phyloP scores from a whole-genome alignment of 768 basidiomycete species.

The Infundibulicybe gibba region DNA sequence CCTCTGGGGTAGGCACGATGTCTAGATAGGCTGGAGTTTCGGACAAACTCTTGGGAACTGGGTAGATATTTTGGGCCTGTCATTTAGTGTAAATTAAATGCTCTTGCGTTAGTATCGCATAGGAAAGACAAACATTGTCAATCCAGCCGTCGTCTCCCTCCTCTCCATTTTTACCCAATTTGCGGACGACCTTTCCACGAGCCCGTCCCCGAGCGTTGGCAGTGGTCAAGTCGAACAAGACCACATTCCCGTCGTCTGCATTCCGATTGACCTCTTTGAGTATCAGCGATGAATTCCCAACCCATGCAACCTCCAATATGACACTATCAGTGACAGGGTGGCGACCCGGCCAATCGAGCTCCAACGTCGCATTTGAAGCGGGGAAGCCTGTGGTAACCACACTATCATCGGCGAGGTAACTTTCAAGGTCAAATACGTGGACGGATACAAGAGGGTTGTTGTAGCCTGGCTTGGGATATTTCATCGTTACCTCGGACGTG shows the following conservation, averaged over 20 bases:
- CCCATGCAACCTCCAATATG: conserved; percentile 84
- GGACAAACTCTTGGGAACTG: conserved; percentile 45
- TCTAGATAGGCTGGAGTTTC: conserved; percentile 78
- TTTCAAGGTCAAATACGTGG: conserved; percentile 75
- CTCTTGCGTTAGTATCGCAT: not conserved
- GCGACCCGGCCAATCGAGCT: conserved; percentile 64
- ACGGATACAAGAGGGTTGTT: conserved; percentile 83
- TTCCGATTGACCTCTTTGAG: conserved; percentile 87
- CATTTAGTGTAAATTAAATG: conserved; percentile 1
- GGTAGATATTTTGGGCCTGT: conserved; percentile 62
- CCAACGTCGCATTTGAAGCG: conserved; percentile 41
- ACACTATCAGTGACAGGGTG: conserved; percentile 61
- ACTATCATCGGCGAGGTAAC: conserved; percentile 36
- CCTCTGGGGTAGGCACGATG: conserved; percentile 75
- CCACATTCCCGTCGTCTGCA: conserved; percentile 75
- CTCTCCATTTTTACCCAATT: conserved; percentile 78
- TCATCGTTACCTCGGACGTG: conserved; percentile 64
- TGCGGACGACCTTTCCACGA: conserved; percentile 61
- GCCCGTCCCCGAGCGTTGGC: conserved; percentile 22
- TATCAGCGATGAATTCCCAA: conserved; percentile 68
- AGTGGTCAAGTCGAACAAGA: conserved; percentile 61
- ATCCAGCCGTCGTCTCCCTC: conserved; percentile 95
- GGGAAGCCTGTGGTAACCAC: conserved; percentile 22
- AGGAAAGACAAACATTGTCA: conserved; percentile 58
- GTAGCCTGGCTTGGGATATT: conserved; percentile 89